Base-by-base conservation (phyloP, 768 basidiomycete genomes). In the Boletus eberwhitei region DNA sequence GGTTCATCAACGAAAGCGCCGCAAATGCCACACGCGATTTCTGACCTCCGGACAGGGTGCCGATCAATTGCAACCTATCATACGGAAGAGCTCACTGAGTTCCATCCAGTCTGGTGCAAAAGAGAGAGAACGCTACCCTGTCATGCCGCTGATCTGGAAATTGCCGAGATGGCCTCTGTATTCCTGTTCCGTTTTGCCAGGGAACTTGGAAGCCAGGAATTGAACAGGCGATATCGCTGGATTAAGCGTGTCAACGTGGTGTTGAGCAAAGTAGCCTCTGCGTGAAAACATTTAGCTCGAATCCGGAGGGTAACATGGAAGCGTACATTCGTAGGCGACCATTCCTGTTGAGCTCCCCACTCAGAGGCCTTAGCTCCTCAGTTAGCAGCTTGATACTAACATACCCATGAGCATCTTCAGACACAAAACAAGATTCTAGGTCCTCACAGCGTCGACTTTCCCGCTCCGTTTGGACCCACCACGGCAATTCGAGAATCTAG, bases 121-220 rank as follows among this genome's bases (percentile, higher is more conserved):
- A 39, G 35, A 41, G 38, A 32, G 22, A 29, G 53, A 32, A n/a
- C 4, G 76, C 36, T 48, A 88, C 90, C 91, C 90, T 2, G 94
- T 96, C 84, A 96, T 87, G 40, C 94, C 93, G 56, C 91, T 97
- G 64, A 98, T 96, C 63, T 97, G 95, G 76, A 98, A 97, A 54
- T 95, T 93, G 7, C 96, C 97, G 13, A 99, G 79, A 74, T 98
- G 97, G n/a, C 74, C 71, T 57, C 97, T 82, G 70, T 98, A 98
- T 69, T 98, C 97, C 71, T 98, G 96, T 72, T 98, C 97, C 7
- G 82, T 92, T 73, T 87, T 88, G 0, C 97, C 96, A 1, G 97
- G 97, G 77, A 90, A 98, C 64, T 83, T 90, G 22, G 86, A 84
- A 14, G 93, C 92, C 31, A 99, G 76, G 76, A 97, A 98, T 63